These are phyloP conservation scores for Tylopilus orsonianus DNA, from an alignment of 1,284 basidiomycete genomes.

Conservation along the genomic window DNA sequence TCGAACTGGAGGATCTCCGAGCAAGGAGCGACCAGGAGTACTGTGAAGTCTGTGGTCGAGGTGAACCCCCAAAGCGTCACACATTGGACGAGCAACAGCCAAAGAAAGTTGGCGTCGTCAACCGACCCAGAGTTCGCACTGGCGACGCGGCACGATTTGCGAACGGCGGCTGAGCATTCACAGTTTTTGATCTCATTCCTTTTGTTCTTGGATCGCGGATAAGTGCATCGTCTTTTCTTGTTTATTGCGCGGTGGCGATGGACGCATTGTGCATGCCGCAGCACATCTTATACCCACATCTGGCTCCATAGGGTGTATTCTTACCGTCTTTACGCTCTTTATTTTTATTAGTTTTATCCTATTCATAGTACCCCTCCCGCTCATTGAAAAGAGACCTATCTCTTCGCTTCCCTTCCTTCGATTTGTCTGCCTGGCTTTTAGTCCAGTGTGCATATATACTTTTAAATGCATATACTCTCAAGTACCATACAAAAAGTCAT, in stretches of 20 bases:
- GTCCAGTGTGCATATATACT: constrained; percentile 31
- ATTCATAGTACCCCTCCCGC: constrained; percentile 11
- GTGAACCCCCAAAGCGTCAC: constrained; percentile 28
- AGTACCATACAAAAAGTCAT: constrained; percentile 21
- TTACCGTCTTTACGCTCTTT: constrained; percentile 6
- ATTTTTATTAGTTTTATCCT: constrained; percentile 29
- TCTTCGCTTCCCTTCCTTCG: constrained; percentile 15
- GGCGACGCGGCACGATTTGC: constrained; percentile 63
- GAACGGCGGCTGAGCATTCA: constrained; percentile 40
- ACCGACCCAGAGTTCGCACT: constrained; percentile 67
- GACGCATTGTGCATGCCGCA: constrained; percentile 16
- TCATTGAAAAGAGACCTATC: constrained; percentile 8
- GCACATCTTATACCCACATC: constrained; percentile 14
- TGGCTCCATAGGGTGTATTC: constrained; percentile 12
- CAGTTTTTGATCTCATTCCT: constrained; percentile 9
- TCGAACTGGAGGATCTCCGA: constrained; percentile 60
- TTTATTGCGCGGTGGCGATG: constrained; percentile 12
- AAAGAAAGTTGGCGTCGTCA: constrained; percentile 49
- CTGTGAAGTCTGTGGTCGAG: constrained; percentile 64
- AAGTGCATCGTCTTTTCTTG: constrained; percentile 17
- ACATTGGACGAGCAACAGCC: constrained; percentile 17
- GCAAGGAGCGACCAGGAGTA: constrained; percentile 40
- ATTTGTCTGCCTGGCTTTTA: constrained; percentile 28
- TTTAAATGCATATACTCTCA: constrained; percentile 20
- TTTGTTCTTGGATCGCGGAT: constrained; percentile 19